Evolutionary conservation across 2,329 filamentous ascomycete species (phyloP), one percentile per base, ranked within the genome.

Genomic region (Calonectria leucothoes): DNA sequence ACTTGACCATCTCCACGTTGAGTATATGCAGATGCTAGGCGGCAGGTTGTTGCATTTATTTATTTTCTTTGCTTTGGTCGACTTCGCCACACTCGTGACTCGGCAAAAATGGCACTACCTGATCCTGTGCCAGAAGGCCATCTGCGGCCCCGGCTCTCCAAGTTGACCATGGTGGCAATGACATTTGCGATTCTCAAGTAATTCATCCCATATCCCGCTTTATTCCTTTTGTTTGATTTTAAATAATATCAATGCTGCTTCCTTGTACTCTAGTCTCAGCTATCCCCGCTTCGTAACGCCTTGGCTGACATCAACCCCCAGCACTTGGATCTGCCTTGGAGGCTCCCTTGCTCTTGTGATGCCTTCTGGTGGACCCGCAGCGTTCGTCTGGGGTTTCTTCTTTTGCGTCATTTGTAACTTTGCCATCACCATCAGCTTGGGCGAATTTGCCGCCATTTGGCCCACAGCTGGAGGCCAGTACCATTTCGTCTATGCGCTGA

Each of bases 401-500:
- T 86, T 88, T 75, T 87, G 85, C 70, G 84, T 87, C 10, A 42
- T 87, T 6, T 87, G 85, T 76, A 87, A 86, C 70, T 81, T 88
- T 15, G 83, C 83, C 14, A 79, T 88, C 2, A 84, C 83, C 0
- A 82, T 85, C 0, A 87, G 85, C 37, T 76, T 88, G 7, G 86
- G 84, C 2, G 86, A 88, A 70, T 76, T 88, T 4, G 82, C 84
- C 0, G 83, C 85, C 1, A 84, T 87, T 37, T 88, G 85, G 84
- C 86, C 86, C 0, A 88, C 61, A 10, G 85, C 86, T 0, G 86
- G 86, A 10, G 86, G 86, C 1, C 86, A 88, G 39, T 87, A 87
- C 78, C 85, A 88, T 57, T 86, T 86, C 31, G 84, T 84, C 2
- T 86, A 85, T 70, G 84, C 85, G 0, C 68, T 87, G 10, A 85